These are phyloP conservation scores for Simmondsia chinensis DNA, from an alignment of 148 eudicot species.

Conservation along the genomic window DNA sequence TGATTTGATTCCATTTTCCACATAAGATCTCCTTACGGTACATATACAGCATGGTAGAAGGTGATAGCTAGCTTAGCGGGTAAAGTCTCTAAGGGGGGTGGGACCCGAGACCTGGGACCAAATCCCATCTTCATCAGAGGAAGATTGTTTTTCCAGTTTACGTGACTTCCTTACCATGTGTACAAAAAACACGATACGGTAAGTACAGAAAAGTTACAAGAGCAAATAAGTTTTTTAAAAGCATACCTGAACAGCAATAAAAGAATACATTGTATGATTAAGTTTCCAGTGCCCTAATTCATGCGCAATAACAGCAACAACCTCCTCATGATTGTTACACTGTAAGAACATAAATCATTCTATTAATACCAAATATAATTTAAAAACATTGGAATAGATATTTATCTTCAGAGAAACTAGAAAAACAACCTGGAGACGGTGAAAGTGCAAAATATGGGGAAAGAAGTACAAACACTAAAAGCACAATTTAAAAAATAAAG, in stretches of 20 bases:
- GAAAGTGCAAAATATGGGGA: not conserved
- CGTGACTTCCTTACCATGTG: too few species aligned
- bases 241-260: constrained; percentile 91
- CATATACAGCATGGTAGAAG: too few species aligned
- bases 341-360: constrained; percentile 23
- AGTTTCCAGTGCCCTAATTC: constrained; percentile 99
- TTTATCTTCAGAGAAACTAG: not conserved
- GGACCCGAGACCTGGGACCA: too few species aligned
- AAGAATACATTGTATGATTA: constrained; percentile 91
- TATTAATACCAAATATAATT: not conserved
- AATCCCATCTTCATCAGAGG: too few species aligned
- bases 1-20: too few species aligned
- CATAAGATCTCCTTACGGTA: too few species aligned
- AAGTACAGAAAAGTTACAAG: not conserved
- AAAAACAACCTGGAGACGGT: not conserved
- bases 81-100: too few species aligned
- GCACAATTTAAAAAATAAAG: not conserved
- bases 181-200: too few species aligned
- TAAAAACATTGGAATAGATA: too few species aligned
- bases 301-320: constrained; percentile 98
- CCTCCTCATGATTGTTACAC: constrained; percentile 91
- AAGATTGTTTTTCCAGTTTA: too few species aligned
- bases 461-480: not conserved
- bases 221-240: not conserved
- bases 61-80: too few species aligned